Conservation (phyloP, 345 rosid genomes). For the Reutealis trisperma region DNA sequence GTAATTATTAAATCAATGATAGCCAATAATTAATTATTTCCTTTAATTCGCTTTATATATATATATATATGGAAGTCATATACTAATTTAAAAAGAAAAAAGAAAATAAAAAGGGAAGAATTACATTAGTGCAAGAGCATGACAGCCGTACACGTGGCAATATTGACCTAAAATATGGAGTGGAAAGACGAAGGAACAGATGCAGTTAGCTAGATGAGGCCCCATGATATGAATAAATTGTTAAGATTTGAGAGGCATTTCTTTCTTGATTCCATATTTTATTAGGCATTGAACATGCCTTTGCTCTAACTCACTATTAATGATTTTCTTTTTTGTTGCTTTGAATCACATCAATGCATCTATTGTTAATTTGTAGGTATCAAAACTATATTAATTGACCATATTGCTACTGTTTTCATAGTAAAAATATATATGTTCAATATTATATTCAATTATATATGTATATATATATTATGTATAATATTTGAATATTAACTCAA, state of each 20-base stretch:
- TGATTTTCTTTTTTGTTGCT: not conserved
- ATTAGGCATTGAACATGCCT: constrained; percentile 25
- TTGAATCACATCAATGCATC: constrained; percentile 19
- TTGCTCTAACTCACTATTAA: not conserved
- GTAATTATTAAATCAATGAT: not conserved
- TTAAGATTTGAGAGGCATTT: constrained; percentile 4
- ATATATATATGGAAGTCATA: no score
- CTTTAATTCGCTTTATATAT: not conserved
- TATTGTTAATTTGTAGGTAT: not conserved
- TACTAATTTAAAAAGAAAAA: not conserved
- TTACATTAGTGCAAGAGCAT: not conserved
- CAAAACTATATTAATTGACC: no score
- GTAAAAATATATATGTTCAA: no score
- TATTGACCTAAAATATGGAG: not conserved
- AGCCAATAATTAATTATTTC: not conserved
- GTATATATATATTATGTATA: no score
- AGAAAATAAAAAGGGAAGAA: not conserved
- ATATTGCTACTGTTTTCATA: no score
- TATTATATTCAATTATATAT: no score
- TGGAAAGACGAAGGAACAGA: constrained; percentile 9
- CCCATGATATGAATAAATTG: constrained; percentile 8
- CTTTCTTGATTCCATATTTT: constrained; percentile 19
- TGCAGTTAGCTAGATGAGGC: constrained; percentile 12
- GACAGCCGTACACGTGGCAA: constrained; percentile 38
- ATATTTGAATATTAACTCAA: no score